Evolutionary conservation across 83 land plant species (phyloP), one percentile per base, ranked within the genome.

Genomic region (Picea mariana): DNA sequence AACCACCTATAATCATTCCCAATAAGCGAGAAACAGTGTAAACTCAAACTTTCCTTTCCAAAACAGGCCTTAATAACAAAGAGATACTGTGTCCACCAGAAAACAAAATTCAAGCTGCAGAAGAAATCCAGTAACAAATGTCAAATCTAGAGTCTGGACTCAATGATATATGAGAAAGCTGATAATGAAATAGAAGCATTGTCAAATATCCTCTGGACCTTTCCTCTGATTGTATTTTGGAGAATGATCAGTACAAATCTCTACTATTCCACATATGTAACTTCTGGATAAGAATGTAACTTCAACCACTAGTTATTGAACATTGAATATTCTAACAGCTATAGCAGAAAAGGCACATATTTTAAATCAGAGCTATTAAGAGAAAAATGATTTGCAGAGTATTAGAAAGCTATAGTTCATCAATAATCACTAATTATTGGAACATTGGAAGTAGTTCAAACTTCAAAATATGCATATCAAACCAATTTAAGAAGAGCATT

Each of bases 261-360:
- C 55, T 52, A 9, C 55, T 52, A 52, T 52, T 52, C 12, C 55
- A 49, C 11, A 52, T 9, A 52, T 52, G 55, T 52, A 52, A 52
- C 55, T 52, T 44, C 6, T 52, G 55, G 55, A 9, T 11, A 52
- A 52, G 12, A 52, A 9, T 52, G 55, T 49, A 52, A 52, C 24
- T 9, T 65, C 68, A 65, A 65, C 12, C 68, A 65, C 68, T 24
- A 24, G 31, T 38, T 52, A 52, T 52, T 9, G 55, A 17, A 18
- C 47, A 40, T 26, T 69, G 75, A 69, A 69, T 8, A 52, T 52
- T 69, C 42, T 17, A 69, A 69, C 75, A 69, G 49, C 75, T 38
- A 44, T n/a, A 69, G 49, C 75, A 69, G 21, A 18, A 38, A 40
- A 69, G 8, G 47, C 42, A 40, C 49, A 38, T 6, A 2, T 2